Evolutionary conservation across 176 grass and related monocot species (phyloP).

Genomic region (Coix lacrymajobi): DNA sequence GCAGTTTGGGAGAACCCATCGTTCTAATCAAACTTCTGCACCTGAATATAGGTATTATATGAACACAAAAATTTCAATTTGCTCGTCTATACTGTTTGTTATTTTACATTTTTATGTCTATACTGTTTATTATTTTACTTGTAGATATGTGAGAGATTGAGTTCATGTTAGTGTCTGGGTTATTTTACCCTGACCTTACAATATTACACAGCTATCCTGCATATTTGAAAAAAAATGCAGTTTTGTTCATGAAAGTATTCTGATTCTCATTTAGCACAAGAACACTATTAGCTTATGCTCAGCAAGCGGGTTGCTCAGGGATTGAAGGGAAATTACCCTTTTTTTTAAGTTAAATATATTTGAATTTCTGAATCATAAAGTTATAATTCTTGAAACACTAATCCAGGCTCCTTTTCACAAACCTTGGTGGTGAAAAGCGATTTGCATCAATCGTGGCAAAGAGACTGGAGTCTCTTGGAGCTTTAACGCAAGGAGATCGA

Average conservation of each 20-base stretch:
- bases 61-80: not conserved
- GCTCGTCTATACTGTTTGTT: not conserved
- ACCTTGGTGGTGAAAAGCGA: constrained; percentile 90
- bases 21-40: constrained; percentile 97
- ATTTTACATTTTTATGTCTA: not conserved
- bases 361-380: constrained; percentile 15
- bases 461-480: constrained; percentile 94
- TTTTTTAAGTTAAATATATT: not conserved
- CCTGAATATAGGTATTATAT: constrained; percentile 84
- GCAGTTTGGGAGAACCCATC: constrained; percentile 97
- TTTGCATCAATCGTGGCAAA: constrained; percentile 99
- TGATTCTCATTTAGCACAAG: not conserved
- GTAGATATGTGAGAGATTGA: not conserved
- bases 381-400: constrained; percentile 15
- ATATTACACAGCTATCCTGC: not conserved
- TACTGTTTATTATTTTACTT: not conserved
- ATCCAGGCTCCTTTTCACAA: constrained; percentile 89
- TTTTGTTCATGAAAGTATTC: not conserved
- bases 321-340: not conserved
- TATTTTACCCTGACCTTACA: not conserved
- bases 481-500: constrained; percentile 97
- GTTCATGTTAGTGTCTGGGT: not conserved
- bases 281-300: not conserved
- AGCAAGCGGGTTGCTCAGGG: not conserved
- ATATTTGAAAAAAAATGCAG: not conserved